Evolutionary conservation across 257 asterid species (phyloP), one percentile per base, ranked within the genome.

Genomic region (Nicotiana tabacum): DNA sequence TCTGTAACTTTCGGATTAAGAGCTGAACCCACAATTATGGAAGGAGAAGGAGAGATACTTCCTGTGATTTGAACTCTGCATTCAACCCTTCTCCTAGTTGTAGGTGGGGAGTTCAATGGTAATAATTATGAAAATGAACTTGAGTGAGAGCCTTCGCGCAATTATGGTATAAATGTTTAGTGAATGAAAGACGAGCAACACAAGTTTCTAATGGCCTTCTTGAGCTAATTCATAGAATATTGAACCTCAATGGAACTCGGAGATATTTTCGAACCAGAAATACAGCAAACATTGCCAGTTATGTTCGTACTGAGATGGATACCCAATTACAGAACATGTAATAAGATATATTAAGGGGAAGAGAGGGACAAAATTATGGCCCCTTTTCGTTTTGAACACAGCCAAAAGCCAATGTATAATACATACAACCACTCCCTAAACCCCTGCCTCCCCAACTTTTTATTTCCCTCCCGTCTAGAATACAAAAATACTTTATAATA

Each of bases 331-430:
- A 80, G 83, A 32, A 81, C 80, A 77, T 82, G 80, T 35, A 15
- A 82, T 80, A 82, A 24, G 32, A 30, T 79, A 74, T 84, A 84
- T 74, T 51, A 46, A 77, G 86, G 92, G 91, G 87, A 67, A 81
- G 88, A 78, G 83, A 85, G 92, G 77, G 85, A 77, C 89, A 85
- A 88, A 83, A 85, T 85, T 85, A 86, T 81, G 88, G 91, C 91
- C 82, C 85, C 60, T 51, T 78, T 27, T 68, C 66, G 78, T 72
- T 51, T 76, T 51, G 29, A 65, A 80, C 58, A 39, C 30, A 80
- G 90, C 86, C 85, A 68, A 83, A 83, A 56, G 72, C 83, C 55
- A 78, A 81, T 46, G 66, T 58, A 48, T 81, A 57, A 74, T 58
- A 86, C 33, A 85, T 55, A 68, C 85, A 83, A 78, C 80, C 84